Base-by-base conservation (phyloP, 108 stramenopile species). In the Skeletonema marinoi region DNA sequence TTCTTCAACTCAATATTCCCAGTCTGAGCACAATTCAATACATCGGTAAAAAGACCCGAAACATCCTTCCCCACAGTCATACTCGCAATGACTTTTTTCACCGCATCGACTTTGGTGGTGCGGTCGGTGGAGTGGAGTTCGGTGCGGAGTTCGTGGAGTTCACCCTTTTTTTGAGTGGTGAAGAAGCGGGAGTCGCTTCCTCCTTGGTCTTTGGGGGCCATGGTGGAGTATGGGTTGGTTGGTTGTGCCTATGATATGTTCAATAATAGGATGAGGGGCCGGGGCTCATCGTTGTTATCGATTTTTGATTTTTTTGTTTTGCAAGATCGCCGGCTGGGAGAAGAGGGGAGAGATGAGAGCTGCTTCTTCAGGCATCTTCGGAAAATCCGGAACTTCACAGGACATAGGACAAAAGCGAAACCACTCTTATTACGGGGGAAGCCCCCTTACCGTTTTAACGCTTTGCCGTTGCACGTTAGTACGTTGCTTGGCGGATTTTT, bases 31-130 rank as follows among this genome's bases (percentile, higher is more conserved):
- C 99, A 99, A 77, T 99, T 99, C 16, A 99, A 75, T 1, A 99
- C 98, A 82, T 99, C 98, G 0, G 98, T 96, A 80, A 99, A 98
- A 25, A 99, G 94, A 84, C 84, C 89, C 61, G 92, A 91, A 14
- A 99, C 98, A 76, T 99, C 99, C 81, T 99, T 99, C 31, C 99
- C 99, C 7, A 99, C 98, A 11, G 99, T 99, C 98, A 99, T 98
- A 80, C 85, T 87, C 8, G 99, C 99, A 76, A 99, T 99, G 31
- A 99, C 99, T 83, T 99, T 99, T 85, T 99, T 99, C 60, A 99
- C 98, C 25, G 99, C 99, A 76, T 99, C 98, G 31, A 97, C 96
- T 81, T 98, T 99, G 66, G 85, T 88, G 60, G 86, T 90, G 32
- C 96, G 90, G 77, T 98, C 96, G 44, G 92, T 96, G 59, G 93